phyloP scores from a whole-genome alignment of 495 filamentous ascomycete genomes.

The Chaetomium cochliodes region DNA sequence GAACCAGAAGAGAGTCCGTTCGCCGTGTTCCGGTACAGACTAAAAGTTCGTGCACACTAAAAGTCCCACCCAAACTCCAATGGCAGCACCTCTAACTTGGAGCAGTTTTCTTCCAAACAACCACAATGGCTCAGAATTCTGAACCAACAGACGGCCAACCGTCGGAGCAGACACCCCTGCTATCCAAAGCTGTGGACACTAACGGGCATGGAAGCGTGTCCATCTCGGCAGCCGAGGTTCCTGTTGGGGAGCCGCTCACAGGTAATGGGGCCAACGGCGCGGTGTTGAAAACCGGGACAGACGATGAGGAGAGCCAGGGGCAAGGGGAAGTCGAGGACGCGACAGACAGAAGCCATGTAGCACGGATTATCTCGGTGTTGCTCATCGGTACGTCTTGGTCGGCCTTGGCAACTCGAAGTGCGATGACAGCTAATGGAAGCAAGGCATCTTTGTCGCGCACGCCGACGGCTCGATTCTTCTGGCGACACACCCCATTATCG shows the following conservation, averaged over 20 bases:
- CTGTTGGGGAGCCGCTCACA: not conserved
- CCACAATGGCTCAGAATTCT: slow-evolving; percentile 11
- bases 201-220: not conserved
- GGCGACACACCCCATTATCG: slow-evolving; percentile 60
- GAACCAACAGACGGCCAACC: slow-evolving; percentile 2
- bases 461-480: slow-evolving; percentile 62
- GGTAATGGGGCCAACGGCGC: not conserved
- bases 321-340: slow-evolving; percentile 12
- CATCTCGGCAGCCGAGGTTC: slow-evolving; percentile 15
- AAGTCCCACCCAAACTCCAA: not conserved
- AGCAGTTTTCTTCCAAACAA: not conserved
- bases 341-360: slow-evolving; percentile 15
- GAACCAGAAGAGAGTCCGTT: no score
- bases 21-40: no score
- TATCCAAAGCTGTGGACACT: not conserved
- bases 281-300: slow-evolving; percentile 7
- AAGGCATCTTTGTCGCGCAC: slow-evolving; percentile 65
- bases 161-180: slow-evolving; percentile 23
- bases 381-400: slow-evolving; percentile 33
- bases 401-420: no score
- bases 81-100: not conserved
- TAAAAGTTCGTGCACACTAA: no score
- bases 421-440: not conserved
- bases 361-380: slow-evolving; percentile 32
- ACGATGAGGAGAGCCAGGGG: slow-evolving; percentile 25